Evolutionary conservation across 1,139 yeast genomes (phyloP).

Genomic region (Yamadazyma taylorii): DNA sequence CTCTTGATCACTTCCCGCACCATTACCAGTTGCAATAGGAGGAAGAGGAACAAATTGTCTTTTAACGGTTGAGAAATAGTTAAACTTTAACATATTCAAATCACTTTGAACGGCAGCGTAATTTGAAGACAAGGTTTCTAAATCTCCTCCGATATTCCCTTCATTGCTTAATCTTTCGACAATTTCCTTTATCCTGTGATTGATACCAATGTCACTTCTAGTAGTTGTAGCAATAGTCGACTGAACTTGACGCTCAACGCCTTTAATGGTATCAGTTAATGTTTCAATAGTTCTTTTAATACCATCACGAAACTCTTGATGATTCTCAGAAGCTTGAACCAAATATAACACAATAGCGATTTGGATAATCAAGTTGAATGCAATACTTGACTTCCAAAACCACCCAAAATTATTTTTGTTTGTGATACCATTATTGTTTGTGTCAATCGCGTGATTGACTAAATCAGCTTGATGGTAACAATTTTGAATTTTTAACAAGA

Average conservation of each 20-base stretch:
- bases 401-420: too few species aligned
- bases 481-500: conserved; percentile 23
- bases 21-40: conserved; percentile 4
- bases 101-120: conserved; percentile 13
- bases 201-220: conserved; percentile 2
- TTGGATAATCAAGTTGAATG: conserved; percentile 18
- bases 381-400: too few species aligned
- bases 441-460: conserved; percentile 13
- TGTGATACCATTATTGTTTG: too few species aligned
- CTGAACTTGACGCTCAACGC: conserved; percentile 4
- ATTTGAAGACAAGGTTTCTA: conserved; percentile 12
- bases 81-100: conserved; percentile 14
- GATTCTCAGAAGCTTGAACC: conserved; percentile 8
- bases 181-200: conserved; percentile 13
- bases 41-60: conserved; percentile 13
- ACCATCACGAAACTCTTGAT: conserved; percentile 4
- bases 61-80: conserved; percentile 11
- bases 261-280: conserved; percentile 5
- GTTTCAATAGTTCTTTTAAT: background rate
- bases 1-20: too few species aligned
- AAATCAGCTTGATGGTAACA: conserved; percentile 25
- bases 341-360: conserved; percentile 15
- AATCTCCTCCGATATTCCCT: conserved; percentile 17
- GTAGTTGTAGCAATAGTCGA: conserved; percentile 5
- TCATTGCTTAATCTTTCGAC: conserved; percentile 19